Conservation (phyloP, 2,329 filamentous ascomycete genomes). For the Ophiosphaerella korrae region DNA sequence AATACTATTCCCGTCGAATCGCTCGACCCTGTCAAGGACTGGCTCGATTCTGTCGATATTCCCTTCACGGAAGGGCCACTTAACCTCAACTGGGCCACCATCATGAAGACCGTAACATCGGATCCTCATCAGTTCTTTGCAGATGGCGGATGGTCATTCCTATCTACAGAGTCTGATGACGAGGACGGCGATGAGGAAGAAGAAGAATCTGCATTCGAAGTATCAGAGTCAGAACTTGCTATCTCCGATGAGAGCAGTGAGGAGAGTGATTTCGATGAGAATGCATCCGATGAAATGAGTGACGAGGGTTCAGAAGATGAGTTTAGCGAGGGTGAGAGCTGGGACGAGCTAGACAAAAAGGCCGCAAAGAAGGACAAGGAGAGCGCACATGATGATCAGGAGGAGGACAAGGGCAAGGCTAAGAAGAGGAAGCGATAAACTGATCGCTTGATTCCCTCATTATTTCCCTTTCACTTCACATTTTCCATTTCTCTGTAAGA, state of each 20-base stretch:
- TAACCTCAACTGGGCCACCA: slow-evolving; percentile 98
- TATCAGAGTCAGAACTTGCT: slow-evolving; percentile 80
- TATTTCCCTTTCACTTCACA: not conserved
- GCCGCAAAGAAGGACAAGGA: slow-evolving; percentile 69
- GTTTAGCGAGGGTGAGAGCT: slow-evolving; percentile 71
- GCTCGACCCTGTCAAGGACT: slow-evolving; percentile 94
- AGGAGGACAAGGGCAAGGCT: slow-evolving; percentile 61
- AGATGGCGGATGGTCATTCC: slow-evolving; percentile 94
- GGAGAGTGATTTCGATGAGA: slow-evolving; percentile 91
- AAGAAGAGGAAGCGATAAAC: slow-evolving; percentile 68
- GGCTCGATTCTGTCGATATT: slow-evolving; percentile 94
- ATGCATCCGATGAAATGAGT: slow-evolving; percentile 79
- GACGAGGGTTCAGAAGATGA: slow-evolving; percentile 66
- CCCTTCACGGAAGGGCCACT: slow-evolving; percentile 92
- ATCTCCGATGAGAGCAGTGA: slow-evolving; percentile 77
- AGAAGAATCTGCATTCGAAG: slow-evolving; percentile 90
- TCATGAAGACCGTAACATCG: slow-evolving; percentile 97
- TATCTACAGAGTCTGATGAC: slow-evolving; percentile 84
- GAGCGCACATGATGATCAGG: slow-evolving; percentile 57
- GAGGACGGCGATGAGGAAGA: slow-evolving; percentile 78
- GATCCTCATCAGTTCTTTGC: slow-evolving; percentile 95
- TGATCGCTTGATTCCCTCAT: not conserved
- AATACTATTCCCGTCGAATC: slow-evolving; percentile 98
- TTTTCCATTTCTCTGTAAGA: slow-evolving; percentile 3
- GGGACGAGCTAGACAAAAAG: slow-evolving; percentile 94